Evolutionary conservation across 805 yeast species (phyloP), one percentile per base, ranked within the genome.

Genomic region (Metschnikowia proteae): DNA sequence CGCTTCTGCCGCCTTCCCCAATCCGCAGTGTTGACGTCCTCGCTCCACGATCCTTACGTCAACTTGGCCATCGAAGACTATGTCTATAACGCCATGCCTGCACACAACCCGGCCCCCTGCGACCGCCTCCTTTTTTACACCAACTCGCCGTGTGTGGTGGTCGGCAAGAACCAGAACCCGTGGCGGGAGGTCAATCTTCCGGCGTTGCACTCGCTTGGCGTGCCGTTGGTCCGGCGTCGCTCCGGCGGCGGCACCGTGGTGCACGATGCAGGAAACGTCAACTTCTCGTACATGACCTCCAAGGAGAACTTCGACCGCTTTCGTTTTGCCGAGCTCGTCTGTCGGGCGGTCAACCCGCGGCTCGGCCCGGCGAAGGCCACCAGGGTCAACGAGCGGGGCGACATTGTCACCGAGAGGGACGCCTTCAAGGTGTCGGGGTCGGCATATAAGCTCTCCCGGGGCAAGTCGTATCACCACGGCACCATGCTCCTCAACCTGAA

Each of bases 221-320:
- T 88, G 26, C 92, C 96, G 0, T 60, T 91, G 6, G 62, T 94
- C 5, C 73, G 99, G 56, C 73, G 99, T 48, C 71, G 78, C 42
- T 84, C 94, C 6, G 99, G 99, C 0, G 99, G 99, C 1, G 99
- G 99, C 0, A 82, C 97, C 0, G 99, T 94, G 0, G 96, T 90
- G 8, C 99, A 94, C 63, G 99, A 92, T 65, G 55, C 74, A 4
- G 96, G 97, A 0, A 94, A 94, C 59, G 82, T 84, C 17, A 94
- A 94, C 61, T 94, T 84, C 65, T 84, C 95, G 4, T 89, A 80
- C 59, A 82, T 92, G 71, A 81, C 87, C 7, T 74, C 87, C 3
- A 78, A 87, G 52, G 76, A 74, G 9, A 76, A 75, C 2, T 94
- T 94, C 61, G 73, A 78, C 67, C 61, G 95, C 55, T 70, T 73